Evolutionary conservation across 164 flowering plant species (phyloP).

Genomic region (Annona cherimola): DNA sequence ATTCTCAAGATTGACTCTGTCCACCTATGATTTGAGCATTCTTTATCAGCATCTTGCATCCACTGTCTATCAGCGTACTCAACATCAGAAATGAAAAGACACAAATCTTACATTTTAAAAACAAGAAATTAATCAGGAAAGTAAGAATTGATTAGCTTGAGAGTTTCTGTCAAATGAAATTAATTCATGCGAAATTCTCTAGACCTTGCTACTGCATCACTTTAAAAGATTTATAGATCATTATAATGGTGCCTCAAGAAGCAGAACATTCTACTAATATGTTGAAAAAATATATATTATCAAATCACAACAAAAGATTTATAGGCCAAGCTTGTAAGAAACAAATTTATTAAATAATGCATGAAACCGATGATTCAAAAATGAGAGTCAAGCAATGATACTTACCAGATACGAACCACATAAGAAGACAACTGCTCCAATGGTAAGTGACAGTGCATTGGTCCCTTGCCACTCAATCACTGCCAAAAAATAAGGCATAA

Average conservation of each 20-base stretch:
- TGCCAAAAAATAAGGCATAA: constrained; percentile 21
- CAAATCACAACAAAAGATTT: background rate
- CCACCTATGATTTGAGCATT: background rate
- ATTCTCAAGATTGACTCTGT: background rate
- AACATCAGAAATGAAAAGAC: too few relatives aligned
- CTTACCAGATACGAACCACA: constrained; percentile 79
- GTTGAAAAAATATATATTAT: background rate
- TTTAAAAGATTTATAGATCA: background rate
- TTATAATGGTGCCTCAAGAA: background rate
- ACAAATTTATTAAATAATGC: constrained; percentile 1
- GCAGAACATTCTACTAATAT: background rate
- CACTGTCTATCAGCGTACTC: too few relatives aligned
- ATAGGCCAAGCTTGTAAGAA: background rate
- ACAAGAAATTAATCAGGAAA: too few relatives aligned
- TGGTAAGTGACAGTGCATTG: constrained; percentile 33
- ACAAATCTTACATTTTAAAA: too few relatives aligned
- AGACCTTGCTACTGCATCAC: too few relatives aligned
- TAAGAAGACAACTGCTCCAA: constrained; percentile 35
- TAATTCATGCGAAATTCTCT: too few relatives aligned
- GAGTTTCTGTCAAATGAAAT: too few relatives aligned
- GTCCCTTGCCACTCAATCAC: constrained; percentile 57
- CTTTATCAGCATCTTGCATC: too few relatives aligned
- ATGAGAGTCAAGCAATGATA: background rate
- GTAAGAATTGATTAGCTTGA: too few relatives aligned
- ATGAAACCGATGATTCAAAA: background rate